These are phyloP conservation scores for Pseudogymnoascus sp. DNA, from an alignment of 2,329 filamentous ascomycete genomes.

Conservation along the genomic window DNA sequence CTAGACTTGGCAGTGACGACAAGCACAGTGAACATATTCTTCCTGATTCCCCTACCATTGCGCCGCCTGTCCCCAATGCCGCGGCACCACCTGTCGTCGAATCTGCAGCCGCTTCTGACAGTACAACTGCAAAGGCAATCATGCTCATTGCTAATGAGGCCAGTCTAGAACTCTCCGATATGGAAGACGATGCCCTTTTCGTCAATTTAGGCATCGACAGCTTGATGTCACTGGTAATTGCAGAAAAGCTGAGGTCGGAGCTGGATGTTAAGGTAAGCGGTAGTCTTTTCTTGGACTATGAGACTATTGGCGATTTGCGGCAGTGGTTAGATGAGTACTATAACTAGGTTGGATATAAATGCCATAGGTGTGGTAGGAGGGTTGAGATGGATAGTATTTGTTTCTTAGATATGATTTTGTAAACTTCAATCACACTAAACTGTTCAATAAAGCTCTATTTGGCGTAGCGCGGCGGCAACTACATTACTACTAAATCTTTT, in stretches of 20 bases:
- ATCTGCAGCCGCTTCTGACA: slow-evolving; percentile 27
- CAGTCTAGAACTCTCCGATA: slow-evolving; percentile 21
- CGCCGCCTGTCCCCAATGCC: not conserved
- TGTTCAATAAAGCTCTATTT: not conserved
- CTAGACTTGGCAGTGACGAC: slow-evolving; percentile 34
- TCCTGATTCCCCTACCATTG: slow-evolving; percentile 35
- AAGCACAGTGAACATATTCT: slow-evolving; percentile 56
- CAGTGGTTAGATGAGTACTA: slow-evolving; percentile 27
- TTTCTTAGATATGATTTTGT: not conserved
- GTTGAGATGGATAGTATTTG: not conserved
- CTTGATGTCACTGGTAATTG: slow-evolving; percentile 29
- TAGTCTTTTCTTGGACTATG: slow-evolving; percentile 32
- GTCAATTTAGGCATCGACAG: slow-evolving; percentile 31
- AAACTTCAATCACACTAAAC: not conserved
- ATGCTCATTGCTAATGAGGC: slow-evolving; percentile 28
- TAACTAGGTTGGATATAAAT: slow-evolving; percentile 12
- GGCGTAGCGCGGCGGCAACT: not conserved
- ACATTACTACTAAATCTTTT: not conserved
- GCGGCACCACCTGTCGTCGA: slow-evolving; percentile 19
- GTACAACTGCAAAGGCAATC: slow-evolving; percentile 24
- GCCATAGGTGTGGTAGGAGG: not conserved
- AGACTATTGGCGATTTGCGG: slow-evolving; percentile 29
- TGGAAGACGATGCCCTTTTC: slow-evolving; percentile 26
- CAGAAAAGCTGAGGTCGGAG: slow-evolving; percentile 29
- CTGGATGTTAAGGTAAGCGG: slow-evolving; percentile 25